Evolutionary conservation across 129 eudicot genomes (phyloP), one percentile per base, ranked within the genome.

Genomic region (Arctium lappa): DNA sequence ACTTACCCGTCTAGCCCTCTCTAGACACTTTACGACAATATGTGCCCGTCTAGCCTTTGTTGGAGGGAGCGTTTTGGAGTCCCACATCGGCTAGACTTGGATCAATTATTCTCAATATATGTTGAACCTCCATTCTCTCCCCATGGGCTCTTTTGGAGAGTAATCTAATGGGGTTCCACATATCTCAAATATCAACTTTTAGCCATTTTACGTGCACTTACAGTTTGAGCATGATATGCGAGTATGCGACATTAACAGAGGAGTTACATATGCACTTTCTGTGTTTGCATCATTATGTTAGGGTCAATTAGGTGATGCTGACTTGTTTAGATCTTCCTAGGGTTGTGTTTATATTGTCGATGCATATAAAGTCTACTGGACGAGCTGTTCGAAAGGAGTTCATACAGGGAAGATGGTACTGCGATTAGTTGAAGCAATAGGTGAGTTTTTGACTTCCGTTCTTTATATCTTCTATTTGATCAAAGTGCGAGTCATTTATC

Each of bases 371-470:
- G 91, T 91, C 80, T 93, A 96, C 78, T 93, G 97, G 98, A 86
- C 94, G 3, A 81, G 91, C 86, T 96, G 99, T 88, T 85, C 89
- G 22, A 91, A 93, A 85, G 98, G 99, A 69, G 71, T 89, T 79
- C 99, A 90, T 87, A 82, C 98, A 2, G 99, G 99, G 60, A 85
- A 93, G 89, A 96, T 96, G 99, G 99, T 96, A 48, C 85, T 96
- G 7, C 91, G 90, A 15, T 72, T 93, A 69, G 99, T 96, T 68
- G 99, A 96, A 90, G 99, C 99, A 68, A 93, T 96, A 65, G 97
- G 99, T 96, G 82, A 93, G 97, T 79, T 88, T 81, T 75, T 77
- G 38, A 77, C 29, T 39, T 65, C 22, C 27, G 5, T 8, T 75
- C n/a, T 69, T 40, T 37, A 60, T 22, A 16, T 68, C 37, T 48